Base-by-base conservation (phyloP, 2,329 filamentous ascomycete genomes). In the Cadophora sp. region DNA sequence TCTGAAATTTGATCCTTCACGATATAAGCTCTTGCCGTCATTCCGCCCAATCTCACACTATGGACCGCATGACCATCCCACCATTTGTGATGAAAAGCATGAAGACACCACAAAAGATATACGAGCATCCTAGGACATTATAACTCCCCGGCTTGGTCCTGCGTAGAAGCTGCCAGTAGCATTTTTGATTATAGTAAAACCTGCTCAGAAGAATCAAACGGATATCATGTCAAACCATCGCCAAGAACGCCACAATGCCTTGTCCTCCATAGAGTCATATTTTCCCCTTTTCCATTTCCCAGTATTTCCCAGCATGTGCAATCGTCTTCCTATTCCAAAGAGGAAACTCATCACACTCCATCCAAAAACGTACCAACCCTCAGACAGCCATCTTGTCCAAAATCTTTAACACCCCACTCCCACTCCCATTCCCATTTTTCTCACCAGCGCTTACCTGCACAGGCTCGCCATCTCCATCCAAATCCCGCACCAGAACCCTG, bases 381-480 rank as follows among this genome's bases (percentile, higher is more conserved):
- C 58, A 76, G 59, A 77, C 68, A 46, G 69, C 84, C 81, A 94
- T 89, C 79, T 86, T 90, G 74, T 92, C 88, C 74, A 94, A 77
- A 53, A 95, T 93, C 71, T 83, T 85, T 70, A 89, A 84, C 16
- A 93, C 84, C 24, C 86, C 86, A 29, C 48, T 31, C 14, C 8
- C 50, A 19, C 46, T 79, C 79, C 26, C 85, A 85, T 76, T 84
- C 84, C 2, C 86, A 85, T n/a, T 80, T 80, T 16, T 84, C 85
- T 77, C 84, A 86, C 86, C 55, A 19, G 11, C 19, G 7, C 43
- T 22, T 89, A 84, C 22, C 91, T 86, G 76, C 91, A 80, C 71
- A 81, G 83, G 64, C 86, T 82, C 85, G 76, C 84, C 65, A 86
- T 82, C 85, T 76, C 84, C 84, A 73, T 93, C 91, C 55, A 94